A percentile compares a stretch with the other conserved stretches of the same genome.
Evolutionary conservation across 768 basidiomycete species (phyloP).

Genomic region (Lentinula boryana): DNA sequence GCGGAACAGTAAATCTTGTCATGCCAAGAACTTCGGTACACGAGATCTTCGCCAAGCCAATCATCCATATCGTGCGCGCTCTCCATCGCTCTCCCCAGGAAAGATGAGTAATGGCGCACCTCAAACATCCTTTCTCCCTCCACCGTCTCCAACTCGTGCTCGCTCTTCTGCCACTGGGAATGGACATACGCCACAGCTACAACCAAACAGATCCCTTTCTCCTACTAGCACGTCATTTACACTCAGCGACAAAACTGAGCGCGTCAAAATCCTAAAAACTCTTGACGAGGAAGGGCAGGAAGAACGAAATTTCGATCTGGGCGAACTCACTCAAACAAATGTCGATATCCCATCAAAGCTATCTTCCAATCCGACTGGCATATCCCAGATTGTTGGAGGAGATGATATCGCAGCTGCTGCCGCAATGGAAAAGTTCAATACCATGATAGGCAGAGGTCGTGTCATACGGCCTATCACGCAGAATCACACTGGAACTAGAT

Average conservation of each 20-base stretch:
- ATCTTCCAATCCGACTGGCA: not conserved
- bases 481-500: constrained; percentile 58
- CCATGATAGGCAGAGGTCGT: constrained; percentile 7
- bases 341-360: not conserved
- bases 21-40: constrained; percentile 74
- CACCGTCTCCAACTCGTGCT: not conserved
- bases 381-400: constrained; percentile 4
- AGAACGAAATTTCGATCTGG: not conserved
- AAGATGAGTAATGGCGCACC: constrained; percentile 6
- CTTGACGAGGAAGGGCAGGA: constrained; percentile 8
- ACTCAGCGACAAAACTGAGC: constrained; percentile 7
- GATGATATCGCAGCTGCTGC: not conserved
- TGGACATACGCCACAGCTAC: constrained; percentile 13
- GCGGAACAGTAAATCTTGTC: constrained; percentile 68
- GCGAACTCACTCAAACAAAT: not conserved
- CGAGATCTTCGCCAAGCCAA: constrained; percentile 68
- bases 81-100: constrained; percentile 23
- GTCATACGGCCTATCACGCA: constrained; percentile 26
- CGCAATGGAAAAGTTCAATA: constrained; percentile 1
- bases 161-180: constrained; percentile 14
- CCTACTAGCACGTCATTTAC: constrained; percentile 27
- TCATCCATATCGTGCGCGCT: constrained; percentile 37
- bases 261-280: not conserved
- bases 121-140: not conserved
- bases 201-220: constrained; percentile 23